Evolutionary conservation across 2,329 filamentous ascomycete genomes (phyloP), one percentile per base, ranked within the genome.

Genomic region (Aspergillus sojae): DNA sequence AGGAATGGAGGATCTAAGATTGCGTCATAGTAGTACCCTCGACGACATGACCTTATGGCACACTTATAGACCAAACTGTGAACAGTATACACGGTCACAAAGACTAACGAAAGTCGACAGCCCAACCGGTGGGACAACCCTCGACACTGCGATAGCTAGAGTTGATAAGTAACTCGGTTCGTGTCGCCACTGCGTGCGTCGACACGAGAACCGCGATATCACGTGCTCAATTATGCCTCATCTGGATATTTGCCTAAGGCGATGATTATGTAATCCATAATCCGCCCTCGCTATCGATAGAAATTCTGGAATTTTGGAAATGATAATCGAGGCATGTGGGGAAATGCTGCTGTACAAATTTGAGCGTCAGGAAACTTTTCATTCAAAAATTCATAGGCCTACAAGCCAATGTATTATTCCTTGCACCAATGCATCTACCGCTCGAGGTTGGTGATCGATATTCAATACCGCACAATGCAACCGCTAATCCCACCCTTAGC

Each of bases 401-500:
- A 58, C 36, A 23, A 61, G 55, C 56, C 56, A 58, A 71, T 70
- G 71, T 69, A 66, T 64, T 39, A 54, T 36, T 36, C 45, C 16
- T 46, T 54, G 43, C 62, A 62, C 60, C 65, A 64, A 77, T 76
- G 74, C 60, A 68, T 68, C 59, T 69, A 46, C 71, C 70, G 53
- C 70, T 77, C 43, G 67, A 75, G 72, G 74, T 77, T n/a, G 67
- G 74, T 74, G 39, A 50, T 53, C 23, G 1, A 41, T 34, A 48
- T 26, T 16, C 16, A 23, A 28, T 30, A 50, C 21, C 45, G n/a
- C 16, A 39, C 55, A 39, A 46, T 57, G 43, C 28, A 53, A 52
- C 39, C 56, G 58, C 72, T 75, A 69, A 77, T 70, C 67, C 56
- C 36, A 66, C 62, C 41, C 34, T 30, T 62, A 81, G 79, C 76